Percentiles rank a stretch among this genome's conserved stretches.
These are phyloP conservation scores for Cylindrodendrum hubeiense DNA, from an alignment of 2,329 filamentous ascomycete species.

Conservation along the genomic window DNA sequence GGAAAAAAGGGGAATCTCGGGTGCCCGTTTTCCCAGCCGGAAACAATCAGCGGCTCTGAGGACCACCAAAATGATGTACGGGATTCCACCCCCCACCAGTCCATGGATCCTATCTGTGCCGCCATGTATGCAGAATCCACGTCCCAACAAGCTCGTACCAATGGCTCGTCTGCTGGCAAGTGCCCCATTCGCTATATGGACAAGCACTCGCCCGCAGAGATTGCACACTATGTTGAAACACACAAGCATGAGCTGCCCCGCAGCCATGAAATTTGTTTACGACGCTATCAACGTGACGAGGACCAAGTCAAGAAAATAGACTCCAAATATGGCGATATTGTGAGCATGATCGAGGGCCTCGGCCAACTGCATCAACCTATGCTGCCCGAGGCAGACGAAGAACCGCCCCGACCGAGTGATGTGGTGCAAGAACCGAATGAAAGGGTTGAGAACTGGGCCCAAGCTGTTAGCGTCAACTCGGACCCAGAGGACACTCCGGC, in stretches of 20 bases:
- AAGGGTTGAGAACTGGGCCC: conserved; percentile 88
- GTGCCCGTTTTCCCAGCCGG: conserved; percentile 79
- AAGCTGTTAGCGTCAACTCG: conserved; percentile 73
- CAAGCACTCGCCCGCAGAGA: conserved; percentile 91
- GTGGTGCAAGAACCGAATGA: conserved; percentile 70
- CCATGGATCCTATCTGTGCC: conserved; percentile 72
- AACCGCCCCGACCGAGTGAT: conserved; percentile 57
- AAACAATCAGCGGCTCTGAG: conserved; percentile 46
- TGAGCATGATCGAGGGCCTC: conserved; percentile 93
- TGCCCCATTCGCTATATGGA: conserved; percentile 95
- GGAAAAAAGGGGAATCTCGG: conserved; percentile 83
- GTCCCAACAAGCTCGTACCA: conserved; percentile 63
- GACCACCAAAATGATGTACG: conserved; percentile 42
- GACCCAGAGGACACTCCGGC: conserved; percentile 49
- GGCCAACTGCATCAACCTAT: conserved; percentile 90
- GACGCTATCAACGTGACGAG: conserved; percentile 89
- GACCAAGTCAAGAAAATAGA: conserved; percentile 89
- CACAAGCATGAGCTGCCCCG: conserved; percentile 96
- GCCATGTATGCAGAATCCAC: conserved; percentile 72
- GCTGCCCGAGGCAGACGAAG: conserved; percentile 71
- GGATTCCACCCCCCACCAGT: conserved; percentile 61
- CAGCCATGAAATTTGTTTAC: conserved; percentile 93
- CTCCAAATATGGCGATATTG: conserved; percentile 92
- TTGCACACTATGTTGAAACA: conserved; percentile 92
- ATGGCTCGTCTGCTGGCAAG: conserved; percentile 68